phyloP scores from a whole-genome alignment of 1,284 basidiomycete genomes.

The Takashimella tepidaria region DNA sequence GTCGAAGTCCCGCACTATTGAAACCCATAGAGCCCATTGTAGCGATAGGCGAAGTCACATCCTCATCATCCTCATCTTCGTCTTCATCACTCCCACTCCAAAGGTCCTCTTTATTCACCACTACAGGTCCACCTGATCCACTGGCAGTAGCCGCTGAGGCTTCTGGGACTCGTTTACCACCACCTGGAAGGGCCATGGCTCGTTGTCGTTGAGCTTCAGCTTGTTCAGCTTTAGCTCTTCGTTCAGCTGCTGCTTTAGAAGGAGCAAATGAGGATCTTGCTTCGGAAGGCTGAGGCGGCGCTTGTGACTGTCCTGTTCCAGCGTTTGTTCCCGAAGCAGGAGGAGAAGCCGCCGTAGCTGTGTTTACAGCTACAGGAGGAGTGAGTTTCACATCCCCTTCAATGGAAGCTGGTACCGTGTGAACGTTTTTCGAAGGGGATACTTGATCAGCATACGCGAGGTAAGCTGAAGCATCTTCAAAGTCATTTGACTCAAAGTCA shows the following conservation, averaged over 20 bases:
- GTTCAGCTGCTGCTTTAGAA: slow-evolving; percentile 69
- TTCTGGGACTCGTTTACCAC: slow-evolving; percentile 27
- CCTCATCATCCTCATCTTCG: slow-evolving; percentile 59
- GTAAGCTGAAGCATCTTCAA: slow-evolving; percentile 37
- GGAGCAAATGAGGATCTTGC: slow-evolving; percentile 77
- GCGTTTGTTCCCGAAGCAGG: background rate
- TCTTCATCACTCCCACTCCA: slow-evolving; percentile 58
- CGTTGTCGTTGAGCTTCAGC: slow-evolving; percentile 57
- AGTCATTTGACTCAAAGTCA: slow-evolving; percentile 16
- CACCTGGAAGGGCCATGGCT: slow-evolving; percentile 52
- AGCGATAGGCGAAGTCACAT: slow-evolving; percentile 17
- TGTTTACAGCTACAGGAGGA: background rate
- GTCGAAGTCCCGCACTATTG: background rate
- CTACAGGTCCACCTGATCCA: slow-evolving; percentile 2
- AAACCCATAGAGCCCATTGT: background rate
- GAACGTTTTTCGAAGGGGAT: slow-evolving; percentile 4
- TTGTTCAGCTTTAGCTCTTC: slow-evolving; percentile 73
- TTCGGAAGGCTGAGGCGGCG: slow-evolving; percentile 16
- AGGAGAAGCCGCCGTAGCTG: background rate
- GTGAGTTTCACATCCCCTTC: background rate
- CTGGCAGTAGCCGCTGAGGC: slow-evolving; percentile 3
- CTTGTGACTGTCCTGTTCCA: slow-evolving; percentile 1
- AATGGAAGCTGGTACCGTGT: background rate
- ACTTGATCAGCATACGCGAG: slow-evolving; percentile 38
- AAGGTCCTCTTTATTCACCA: slow-evolving; percentile 10